phyloP scores from a whole-genome alignment of 129 eudicot species.

The Centella asiatica region DNA sequence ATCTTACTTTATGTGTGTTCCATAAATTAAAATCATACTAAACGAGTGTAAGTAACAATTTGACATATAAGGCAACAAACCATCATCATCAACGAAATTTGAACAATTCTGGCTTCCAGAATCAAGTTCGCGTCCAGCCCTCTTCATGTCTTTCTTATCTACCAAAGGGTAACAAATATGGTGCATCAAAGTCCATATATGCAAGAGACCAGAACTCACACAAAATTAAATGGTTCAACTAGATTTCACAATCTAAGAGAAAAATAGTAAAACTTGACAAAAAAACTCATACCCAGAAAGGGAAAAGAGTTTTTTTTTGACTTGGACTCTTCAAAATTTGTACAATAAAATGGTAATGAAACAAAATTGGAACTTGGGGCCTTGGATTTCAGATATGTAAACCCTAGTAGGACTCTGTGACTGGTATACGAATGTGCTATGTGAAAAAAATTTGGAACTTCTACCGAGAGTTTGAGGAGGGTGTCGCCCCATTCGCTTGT shows the following conservation, averaged over 20 bases:
- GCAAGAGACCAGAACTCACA: neutral
- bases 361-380: no score
- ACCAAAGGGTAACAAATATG: conserved; percentile 1
- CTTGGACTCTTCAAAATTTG: no score
- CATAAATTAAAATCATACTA: neutral
- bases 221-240: neutral
- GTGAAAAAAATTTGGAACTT: no score
- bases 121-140: conserved; percentile 17
- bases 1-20: neutral
- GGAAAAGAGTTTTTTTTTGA: no score
- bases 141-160: conserved; percentile 20
- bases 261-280: neutral
- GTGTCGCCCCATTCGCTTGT: no score
- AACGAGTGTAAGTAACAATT: conserved; percentile 3
- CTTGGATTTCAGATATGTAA: no score
- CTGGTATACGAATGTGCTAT: no score
- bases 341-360: no score
- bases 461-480: no score
- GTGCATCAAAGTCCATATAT: neutral
- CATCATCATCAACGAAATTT: conserved; percentile 18
- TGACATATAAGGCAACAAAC: conserved; percentile 11
- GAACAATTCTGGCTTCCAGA: conserved; percentile 18
- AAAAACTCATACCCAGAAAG: no score
- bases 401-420: no score
- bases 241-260: neutral